Conservation (phyloP, 2,329 filamentous ascomycete genomes). For the Hymenoscyphus scutula region DNA sequence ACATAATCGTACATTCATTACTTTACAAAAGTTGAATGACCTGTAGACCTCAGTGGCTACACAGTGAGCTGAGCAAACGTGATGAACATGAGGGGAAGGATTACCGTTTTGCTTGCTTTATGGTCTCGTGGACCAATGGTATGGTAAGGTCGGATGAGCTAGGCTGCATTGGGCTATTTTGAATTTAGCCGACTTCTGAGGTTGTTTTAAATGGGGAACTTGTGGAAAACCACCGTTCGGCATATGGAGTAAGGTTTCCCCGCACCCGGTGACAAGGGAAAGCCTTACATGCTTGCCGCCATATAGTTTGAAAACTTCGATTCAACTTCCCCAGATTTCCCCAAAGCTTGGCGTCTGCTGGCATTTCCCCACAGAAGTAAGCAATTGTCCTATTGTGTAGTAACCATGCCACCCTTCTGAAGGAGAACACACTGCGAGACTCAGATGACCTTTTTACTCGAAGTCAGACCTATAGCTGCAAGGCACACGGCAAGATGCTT, state of each 20-base stretch:
- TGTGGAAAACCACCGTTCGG: conserved; percentile 15
- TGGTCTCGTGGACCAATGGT: not conserved
- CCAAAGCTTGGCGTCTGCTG: not conserved
- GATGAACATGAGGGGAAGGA: not conserved
- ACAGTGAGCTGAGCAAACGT: not conserved
- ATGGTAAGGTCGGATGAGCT: not conserved
- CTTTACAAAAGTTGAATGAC: not conserved
- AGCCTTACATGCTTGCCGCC: not conserved
- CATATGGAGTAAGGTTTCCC: conserved; percentile 26
- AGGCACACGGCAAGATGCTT: not conserved
- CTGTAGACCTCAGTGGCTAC: not conserved
- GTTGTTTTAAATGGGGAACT: conserved; percentile 15
- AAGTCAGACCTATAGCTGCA: not conserved
- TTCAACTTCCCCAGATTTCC: not conserved
- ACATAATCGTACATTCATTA: not conserved
- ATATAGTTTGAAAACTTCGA: not conserved
- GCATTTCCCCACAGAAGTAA: not conserved
- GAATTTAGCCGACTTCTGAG: conserved; percentile 19
- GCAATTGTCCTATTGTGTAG: not conserved
- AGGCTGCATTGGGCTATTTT: conserved; percentile 4
- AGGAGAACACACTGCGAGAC: not conserved
- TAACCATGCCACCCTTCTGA: not conserved
- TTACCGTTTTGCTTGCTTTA: not conserved
- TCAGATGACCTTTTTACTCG: not conserved
- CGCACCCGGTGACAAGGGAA: conserved; percentile 11